A percentile compares a stretch with the other conserved stretches of the same genome.
phyloP scores from a whole-genome alignment of 768 basidiomycete genomes.

The Suillus ampliporus region DNA sequence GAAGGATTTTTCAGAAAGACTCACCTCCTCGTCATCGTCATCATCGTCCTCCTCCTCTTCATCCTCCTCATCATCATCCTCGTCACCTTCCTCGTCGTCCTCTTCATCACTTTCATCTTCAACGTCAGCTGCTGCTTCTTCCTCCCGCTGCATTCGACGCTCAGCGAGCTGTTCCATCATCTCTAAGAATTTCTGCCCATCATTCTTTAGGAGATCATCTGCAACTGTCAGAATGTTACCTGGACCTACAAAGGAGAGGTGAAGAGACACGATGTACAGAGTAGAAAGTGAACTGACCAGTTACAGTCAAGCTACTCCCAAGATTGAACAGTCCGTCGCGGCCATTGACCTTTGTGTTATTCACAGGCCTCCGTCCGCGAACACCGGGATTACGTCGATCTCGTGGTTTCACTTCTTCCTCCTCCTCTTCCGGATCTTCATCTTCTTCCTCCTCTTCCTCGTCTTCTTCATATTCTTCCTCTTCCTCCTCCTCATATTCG shows the following conservation, averaged over 20 bases:
- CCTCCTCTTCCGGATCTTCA: constrained; percentile 67
- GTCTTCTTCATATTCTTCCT: constrained; percentile 67
- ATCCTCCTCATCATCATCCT: constrained; percentile 68
- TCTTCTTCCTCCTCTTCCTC: constrained; percentile 77
- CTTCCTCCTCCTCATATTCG: constrained; percentile 58
- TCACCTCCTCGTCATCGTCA: constrained; percentile 53
- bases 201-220: constrained; percentile 97
- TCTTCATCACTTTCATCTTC: constrained; percentile 68
- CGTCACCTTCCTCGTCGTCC: constrained; percentile 63
- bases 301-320: constrained; percentile 82
- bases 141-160: constrained; percentile 90
- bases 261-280: constrained; percentile 11
- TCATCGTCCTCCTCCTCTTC: constrained; percentile 63
- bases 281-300: constrained; percentile 53
- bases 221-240: constrained; percentile 98
- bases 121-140: constrained; percentile 64
- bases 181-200: constrained; percentile 98
- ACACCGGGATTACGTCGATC: constrained; percentile 40
- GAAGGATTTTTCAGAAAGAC: no score
- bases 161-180: constrained; percentile 99
- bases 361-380: constrained; percentile 46
- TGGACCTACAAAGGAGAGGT: constrained; percentile 54
- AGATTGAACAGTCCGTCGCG: constrained; percentile 80
- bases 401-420: constrained; percentile 51
- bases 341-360: constrained; percentile 51